phyloP scores from a whole-genome alignment of 2,329 filamentous ascomycete species.

The Alternaria incomplexa region DNA sequence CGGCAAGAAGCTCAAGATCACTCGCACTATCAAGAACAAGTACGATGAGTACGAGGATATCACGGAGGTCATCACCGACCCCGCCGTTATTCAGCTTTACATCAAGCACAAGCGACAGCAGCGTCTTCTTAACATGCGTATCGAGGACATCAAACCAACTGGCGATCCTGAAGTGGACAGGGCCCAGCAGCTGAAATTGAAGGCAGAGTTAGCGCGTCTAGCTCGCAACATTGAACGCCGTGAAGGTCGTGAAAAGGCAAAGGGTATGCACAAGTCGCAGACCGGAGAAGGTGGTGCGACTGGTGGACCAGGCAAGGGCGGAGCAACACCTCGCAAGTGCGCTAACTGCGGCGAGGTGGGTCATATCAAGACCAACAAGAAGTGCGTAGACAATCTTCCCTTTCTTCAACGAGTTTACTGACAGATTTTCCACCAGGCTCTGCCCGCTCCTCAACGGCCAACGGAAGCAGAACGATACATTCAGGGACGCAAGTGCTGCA shows the following conservation, averaged over 20 bases:
- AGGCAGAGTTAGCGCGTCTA: slow-evolving; percentile 80
- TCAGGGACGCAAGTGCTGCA: slow-evolving; percentile 42
- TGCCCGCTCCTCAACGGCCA: slow-evolving; percentile 48
- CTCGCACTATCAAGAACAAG: slow-evolving; percentile 68
- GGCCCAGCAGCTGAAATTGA: slow-evolving; percentile 67
- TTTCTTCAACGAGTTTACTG: slow-evolving; percentile 17
- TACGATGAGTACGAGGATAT: slow-evolving; percentile 66
- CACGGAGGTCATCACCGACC: slow-evolving; percentile 62
- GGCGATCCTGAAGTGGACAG: slow-evolving; percentile 71
- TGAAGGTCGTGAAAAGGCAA: slow-evolving; percentile 88
- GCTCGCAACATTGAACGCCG: slow-evolving; percentile 91
- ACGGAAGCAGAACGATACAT: slow-evolving; percentile 48
- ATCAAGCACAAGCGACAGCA: slow-evolving; percentile 75
- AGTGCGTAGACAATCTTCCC: slow-evolving; percentile 58
- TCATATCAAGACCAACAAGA: slow-evolving; percentile 99
- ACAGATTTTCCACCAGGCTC: slow-evolving; percentile 32
- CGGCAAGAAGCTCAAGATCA: slow-evolving; percentile 75
- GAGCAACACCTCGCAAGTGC: slow-evolving; percentile 78
- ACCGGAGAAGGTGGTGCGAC: slow-evolving; percentile 55
- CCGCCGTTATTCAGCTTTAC: slow-evolving; percentile 88
- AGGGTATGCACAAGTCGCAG: slow-evolving; percentile 60
- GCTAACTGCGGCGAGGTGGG: slow-evolving; percentile 96
- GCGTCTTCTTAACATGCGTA: slow-evolving; percentile 75
- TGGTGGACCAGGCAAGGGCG: slow-evolving; percentile 52
- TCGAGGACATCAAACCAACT: slow-evolving; percentile 67